phyloP scores from a whole-genome alignment of 139 green algal species.

The Nannochloris sp. region DNA sequence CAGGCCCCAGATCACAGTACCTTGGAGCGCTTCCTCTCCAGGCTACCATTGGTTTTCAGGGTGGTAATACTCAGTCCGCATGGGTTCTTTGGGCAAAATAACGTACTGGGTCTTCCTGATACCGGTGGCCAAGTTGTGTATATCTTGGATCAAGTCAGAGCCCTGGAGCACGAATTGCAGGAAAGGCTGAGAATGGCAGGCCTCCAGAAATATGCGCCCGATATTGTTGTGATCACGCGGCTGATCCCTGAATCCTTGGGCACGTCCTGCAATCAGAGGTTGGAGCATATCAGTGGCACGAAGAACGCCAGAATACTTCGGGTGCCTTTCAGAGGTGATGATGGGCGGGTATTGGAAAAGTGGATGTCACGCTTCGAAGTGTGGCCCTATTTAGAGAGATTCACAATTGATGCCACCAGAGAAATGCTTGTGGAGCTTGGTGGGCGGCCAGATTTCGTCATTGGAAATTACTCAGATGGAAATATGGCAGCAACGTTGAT shows the following conservation, averaged over 20 bases:
- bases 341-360: conserved; percentile 40
- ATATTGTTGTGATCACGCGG: conserved; percentile 66
- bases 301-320: conserved; percentile 57
- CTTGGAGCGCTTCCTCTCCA: conserved; percentile 56
- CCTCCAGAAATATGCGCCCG: conserved; percentile 23
- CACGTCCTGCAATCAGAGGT: conserved; percentile 68
- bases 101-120: conserved; percentile 64
- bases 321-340: conserved; percentile 54
- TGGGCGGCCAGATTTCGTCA: conserved; percentile 65
- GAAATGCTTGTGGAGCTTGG: conserved; percentile 52
- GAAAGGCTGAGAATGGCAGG: conserved; percentile 40
- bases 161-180: conserved; percentile 58
- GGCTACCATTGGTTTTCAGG: conserved; percentile 59
- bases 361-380: conserved; percentile 71
- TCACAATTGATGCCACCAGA: conserved; percentile 54
- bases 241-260: conserved; percentile 67
- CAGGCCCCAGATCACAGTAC: conserved; percentile 57
- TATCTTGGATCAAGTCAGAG: conserved; percentile 72
- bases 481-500: conserved; percentile 74
- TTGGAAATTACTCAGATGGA: conserved; percentile 79
- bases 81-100: conserved; percentile 72
- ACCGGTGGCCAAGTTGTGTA: conserved; percentile 72
- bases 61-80: conserved; percentile 71
- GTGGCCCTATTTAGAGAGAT: conserved; percentile 77
- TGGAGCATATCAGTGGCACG: conserved; percentile 63